Evolutionary conservation across 169 alveolate species (phyloP).

Genomic region (Cryptosporidium canis): DNA sequence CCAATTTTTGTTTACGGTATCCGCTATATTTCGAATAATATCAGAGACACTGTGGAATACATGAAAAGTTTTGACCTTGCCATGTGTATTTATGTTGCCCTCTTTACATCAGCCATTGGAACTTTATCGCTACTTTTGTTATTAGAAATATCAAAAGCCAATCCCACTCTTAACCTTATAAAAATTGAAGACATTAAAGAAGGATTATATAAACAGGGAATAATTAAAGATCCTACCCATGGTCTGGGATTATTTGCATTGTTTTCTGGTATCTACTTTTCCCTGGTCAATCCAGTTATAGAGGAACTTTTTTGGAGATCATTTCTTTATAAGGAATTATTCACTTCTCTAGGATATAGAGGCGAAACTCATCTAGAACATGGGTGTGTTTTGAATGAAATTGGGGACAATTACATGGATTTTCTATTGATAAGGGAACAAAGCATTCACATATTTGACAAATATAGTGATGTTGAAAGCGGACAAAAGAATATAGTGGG

Average conservation of each 20-base stretch:
- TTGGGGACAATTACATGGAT: background rate
- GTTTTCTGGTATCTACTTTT: slow-evolving; percentile 24
- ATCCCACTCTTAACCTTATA: background rate
- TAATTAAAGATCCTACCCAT: background rate
- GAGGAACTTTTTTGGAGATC: slow-evolving; percentile 67
- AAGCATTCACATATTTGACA: background rate
- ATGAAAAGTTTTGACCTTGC: background rate
- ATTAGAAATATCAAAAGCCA: background rate
- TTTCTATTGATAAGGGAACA: background rate
- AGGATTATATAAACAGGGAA: background rate
- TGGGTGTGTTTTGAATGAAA: background rate
- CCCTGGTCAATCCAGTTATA: slow-evolving; percentile 28
- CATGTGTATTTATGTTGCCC: background rate
- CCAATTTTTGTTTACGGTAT: slow-evolving; percentile 10
- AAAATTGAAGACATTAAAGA: background rate
- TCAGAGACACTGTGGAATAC: background rate
- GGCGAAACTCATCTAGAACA: background rate
- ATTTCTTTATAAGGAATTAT: slow-evolving; percentile 17
- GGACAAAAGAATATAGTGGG: background rate
- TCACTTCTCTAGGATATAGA: background rate
- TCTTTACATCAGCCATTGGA: background rate
- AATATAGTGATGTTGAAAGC: background rate
- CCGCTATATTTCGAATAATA: background rate
- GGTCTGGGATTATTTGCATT: background rate
- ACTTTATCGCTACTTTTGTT: background rate